Percentiles rank a stretch among this genome's conserved stretches.
Evolutionary conservation across 2,329 filamentous ascomycete genomes (phyloP).

Genomic region (Fusarium praegraminearum): DNA sequence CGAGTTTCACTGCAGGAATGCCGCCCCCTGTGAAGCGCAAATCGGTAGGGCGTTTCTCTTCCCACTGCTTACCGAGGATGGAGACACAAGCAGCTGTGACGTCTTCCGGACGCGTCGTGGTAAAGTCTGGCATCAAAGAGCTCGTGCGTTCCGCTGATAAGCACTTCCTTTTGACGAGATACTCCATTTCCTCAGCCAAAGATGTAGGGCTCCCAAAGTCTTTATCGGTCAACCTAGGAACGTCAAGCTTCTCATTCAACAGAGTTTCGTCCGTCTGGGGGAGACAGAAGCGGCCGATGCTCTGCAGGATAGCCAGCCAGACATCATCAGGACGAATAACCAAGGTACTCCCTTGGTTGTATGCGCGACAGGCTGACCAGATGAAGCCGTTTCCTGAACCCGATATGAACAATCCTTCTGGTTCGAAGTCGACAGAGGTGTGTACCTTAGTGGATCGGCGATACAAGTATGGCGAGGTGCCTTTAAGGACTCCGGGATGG

Average conservation of each 20-base stretch:
- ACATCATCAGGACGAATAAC: neutral
- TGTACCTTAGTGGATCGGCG: neutral
- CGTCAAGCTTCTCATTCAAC: neutral
- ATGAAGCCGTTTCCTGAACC: neutral
- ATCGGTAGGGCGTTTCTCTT: neutral
- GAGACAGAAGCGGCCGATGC: neutral
- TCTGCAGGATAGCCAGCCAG: neutral
- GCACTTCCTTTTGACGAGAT: neutral
- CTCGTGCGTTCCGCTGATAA: neutral
- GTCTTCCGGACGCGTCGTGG: neutral
- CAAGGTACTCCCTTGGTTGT: neutral
- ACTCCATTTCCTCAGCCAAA: neutral
- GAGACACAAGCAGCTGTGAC: neutral
- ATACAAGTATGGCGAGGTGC: neutral
- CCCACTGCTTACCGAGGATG: neutral
- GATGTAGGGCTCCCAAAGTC: fast-evolving
- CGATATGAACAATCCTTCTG: fast-evolving
- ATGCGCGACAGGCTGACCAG: neutral
- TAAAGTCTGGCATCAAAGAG: neutral
- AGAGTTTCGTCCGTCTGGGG: neutral
- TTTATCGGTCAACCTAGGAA: neutral
- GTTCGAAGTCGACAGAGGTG: neutral
- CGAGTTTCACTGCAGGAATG: neutral
- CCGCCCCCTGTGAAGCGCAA: neutral
- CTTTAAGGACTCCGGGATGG: neutral